These are phyloP conservation scores for Trametes cingulata DNA, from an alignment of 768 basidiomycete genomes.

Conservation along the genomic window DNA sequence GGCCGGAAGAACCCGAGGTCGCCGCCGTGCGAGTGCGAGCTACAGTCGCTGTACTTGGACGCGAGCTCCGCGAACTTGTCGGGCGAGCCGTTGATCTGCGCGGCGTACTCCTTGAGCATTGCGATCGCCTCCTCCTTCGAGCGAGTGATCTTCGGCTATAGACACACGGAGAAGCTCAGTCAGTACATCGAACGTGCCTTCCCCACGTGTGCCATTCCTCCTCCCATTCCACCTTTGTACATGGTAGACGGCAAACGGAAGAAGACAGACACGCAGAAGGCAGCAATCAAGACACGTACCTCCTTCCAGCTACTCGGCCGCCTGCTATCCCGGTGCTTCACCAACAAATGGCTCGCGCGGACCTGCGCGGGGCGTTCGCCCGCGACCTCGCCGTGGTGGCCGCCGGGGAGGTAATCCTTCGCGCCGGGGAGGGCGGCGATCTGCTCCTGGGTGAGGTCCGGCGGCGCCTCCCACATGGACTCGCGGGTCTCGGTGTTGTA, in stretches of 20 bases:
- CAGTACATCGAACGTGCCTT: neutral
- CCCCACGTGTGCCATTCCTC: neutral
- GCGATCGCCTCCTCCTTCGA: slow-evolving; percentile 86
- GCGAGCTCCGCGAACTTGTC: slow-evolving; percentile 81
- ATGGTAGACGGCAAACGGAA: neutral
- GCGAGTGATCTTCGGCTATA: slow-evolving; percentile 75
- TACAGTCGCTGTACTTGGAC: slow-evolving; percentile 79
- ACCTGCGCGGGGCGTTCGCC: slow-evolving; percentile 53
- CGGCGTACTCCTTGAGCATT: slow-evolving; percentile 68
- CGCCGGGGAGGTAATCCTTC: slow-evolving; percentile 43
- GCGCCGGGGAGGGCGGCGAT: slow-evolving; percentile 69
- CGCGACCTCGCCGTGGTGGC: slow-evolving; percentile 6
- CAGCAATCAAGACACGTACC: slow-evolving; percentile 41
- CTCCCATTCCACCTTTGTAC: no score
- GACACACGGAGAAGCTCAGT: neutral
- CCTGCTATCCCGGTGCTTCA: slow-evolving; percentile 85
- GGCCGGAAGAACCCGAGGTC: slow-evolving; percentile 86
- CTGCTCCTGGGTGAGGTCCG: slow-evolving; percentile 60
- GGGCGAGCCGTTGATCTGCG: slow-evolving; percentile 51
- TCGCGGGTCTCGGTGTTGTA: slow-evolving; percentile 70
- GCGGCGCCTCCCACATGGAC: slow-evolving; percentile 82
- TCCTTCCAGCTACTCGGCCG: slow-evolving; percentile 85
- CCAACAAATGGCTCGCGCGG: slow-evolving; percentile 91
- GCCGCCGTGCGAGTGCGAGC: slow-evolving; percentile 77
- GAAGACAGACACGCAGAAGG: neutral